Base-by-base conservation (phyloP, 225 moss, liverwort and hornwort species). In the Sphagnum tenellum region DNA sequence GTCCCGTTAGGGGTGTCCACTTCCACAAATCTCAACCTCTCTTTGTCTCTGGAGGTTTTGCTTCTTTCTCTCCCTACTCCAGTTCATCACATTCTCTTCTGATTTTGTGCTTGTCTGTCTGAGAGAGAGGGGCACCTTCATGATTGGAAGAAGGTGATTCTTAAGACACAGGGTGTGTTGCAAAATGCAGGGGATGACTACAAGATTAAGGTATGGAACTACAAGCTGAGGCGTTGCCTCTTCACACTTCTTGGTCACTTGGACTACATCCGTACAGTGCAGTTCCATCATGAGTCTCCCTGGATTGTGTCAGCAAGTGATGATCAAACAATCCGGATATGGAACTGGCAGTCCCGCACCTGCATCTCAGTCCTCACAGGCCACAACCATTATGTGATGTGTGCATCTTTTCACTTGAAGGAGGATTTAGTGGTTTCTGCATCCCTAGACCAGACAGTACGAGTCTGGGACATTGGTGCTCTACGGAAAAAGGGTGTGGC, bases 201-300 rank as follows among this genome's bases (percentile, higher is more conserved):
- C 57, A 84, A 84, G 74, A 84, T 84, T 66, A 84, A 84, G 71
- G 83, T 84, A 45, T 84, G 83, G 83, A 84, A 84, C 65, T 84
- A 84, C 67, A 84, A 84, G 74, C 63, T 84, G 58, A 79, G 83
- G 12, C 79, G 83, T 58, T 84, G 83, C 46, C 72, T 84, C 47
- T 84, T 84, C 64, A 84, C 83, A n/a, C 64, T 84, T 47, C 56
- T 84, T 59, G 83, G 83, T 13, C 83, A 84, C 71, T 62, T 84
- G 72, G 83, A 84, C 67, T 84, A 84, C 72, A 84, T 84, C 7
- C 74, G 83, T n/a, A 84, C 83, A 29, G 83, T 84, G 12, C 83
- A 84, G 76, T 84, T 84, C 62, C 83, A 84, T 49, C 79, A 79
- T 47, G 83, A 84, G 65, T 84, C 79, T 52, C 83, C 83, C 2